Conservation (phyloP, 805 yeast genomes). For the Wickerhamiella lipophila region DNA sequence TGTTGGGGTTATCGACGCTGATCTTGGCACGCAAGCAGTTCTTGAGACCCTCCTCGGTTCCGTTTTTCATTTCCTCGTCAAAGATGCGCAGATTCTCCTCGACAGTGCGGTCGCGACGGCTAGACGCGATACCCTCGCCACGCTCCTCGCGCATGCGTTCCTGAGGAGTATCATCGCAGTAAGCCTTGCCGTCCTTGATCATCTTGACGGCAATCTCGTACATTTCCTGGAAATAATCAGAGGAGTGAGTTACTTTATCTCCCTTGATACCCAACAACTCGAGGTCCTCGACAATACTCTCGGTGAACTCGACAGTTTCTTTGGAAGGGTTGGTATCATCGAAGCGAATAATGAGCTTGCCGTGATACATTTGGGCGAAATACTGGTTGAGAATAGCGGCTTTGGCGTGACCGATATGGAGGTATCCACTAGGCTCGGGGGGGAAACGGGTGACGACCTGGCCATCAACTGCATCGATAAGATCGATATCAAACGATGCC, state of each 20-base stretch:
- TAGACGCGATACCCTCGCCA: conserved; percentile 90
- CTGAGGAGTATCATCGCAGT: conserved; percentile 90
- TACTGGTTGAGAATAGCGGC: conserved; percentile 95
- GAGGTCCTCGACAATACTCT: conserved; percentile 87
- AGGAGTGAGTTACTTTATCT: conserved; percentile 75
- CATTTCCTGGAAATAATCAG: conserved; percentile 88
- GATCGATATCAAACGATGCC: conserved; percentile 89
- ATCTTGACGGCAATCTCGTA: conserved; percentile 70
- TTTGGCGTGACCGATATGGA: conserved; percentile 98
- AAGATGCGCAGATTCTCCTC: conserved; percentile 85
- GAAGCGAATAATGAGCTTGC: conserved; percentile 90
- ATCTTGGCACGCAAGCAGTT: conserved; percentile 95
- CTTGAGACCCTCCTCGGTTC: conserved; percentile 82
- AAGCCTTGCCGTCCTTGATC: conserved; percentile 93
- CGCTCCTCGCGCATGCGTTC: conserved; percentile 98
- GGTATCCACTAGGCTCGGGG: conserved; percentile 98
- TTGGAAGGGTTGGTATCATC: conserved; percentile 98
- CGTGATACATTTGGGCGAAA: conserved; percentile 90
- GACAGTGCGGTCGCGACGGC: conserved; percentile 80
- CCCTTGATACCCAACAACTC: conserved; percentile 77
- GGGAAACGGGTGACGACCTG: conserved; percentile 98
- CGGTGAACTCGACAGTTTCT: conserved; percentile 90
- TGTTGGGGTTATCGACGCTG: conserved; percentile 80
- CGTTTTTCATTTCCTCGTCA: conserved; percentile 84
- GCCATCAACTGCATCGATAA: conserved; percentile 84